Evolutionary conservation across 116 monocot genomes (phyloP).

Genomic region (Dioscorea cayenensis): DNA sequence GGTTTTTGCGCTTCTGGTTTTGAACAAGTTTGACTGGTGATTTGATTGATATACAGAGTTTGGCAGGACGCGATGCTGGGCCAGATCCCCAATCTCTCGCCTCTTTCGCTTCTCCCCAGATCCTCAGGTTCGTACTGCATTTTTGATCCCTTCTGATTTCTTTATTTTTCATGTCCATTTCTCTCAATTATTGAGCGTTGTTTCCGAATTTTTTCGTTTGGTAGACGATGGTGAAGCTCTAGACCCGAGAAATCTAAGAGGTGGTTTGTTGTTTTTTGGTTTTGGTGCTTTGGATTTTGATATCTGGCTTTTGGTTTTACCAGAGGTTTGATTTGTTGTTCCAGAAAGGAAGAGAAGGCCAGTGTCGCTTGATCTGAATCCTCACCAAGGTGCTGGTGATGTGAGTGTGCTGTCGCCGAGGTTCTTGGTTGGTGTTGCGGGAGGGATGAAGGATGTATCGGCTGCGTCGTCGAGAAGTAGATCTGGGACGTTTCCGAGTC

Average conservation of each 20-base stretch:
- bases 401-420: conserved; percentile 44
- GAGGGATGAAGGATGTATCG: conserved; percentile 46
- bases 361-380: conserved; percentile 40
- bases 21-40: neutral
- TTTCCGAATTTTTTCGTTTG: too few relatives aligned
- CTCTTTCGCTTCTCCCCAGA: neutral
- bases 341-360: conserved; percentile 48
- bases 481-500: conserved; percentile 52
- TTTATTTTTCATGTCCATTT: too few relatives aligned
- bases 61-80: conserved; percentile 47
- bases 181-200: too few relatives aligned
- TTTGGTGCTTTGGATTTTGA: too few relatives aligned
- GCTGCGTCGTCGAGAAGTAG: conserved; percentile 24
- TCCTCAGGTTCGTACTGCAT: too few relatives aligned
- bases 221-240: too few relatives aligned
- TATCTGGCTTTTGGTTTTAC: too few relatives aligned
- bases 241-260: too few relatives aligned
- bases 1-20: neutral
- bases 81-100: conserved; percentile 3
- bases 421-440: conserved; percentile 15
- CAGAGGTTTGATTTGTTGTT: conserved; percentile 19
- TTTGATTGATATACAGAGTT: conserved; percentile 34
- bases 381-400: conserved; percentile 15
- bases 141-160: too few relatives aligned
- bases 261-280: too few relatives aligned